These are phyloP conservation scores for Fusarium begoniae DNA, from an alignment of 2,329 filamentous ascomycete genomes.

Conservation along the genomic window DNA sequence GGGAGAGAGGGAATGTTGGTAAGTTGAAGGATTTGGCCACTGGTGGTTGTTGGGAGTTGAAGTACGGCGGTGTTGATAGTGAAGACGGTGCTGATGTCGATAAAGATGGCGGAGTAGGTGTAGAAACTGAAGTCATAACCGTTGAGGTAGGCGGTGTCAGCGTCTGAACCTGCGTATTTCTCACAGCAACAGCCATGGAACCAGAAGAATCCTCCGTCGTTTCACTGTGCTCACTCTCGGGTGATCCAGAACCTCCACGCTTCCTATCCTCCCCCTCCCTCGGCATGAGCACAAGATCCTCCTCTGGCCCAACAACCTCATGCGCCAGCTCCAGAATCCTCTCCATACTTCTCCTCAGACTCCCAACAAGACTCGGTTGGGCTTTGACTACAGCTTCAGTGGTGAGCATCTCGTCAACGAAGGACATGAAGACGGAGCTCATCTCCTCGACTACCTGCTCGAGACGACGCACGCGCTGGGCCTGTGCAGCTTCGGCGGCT, in stretches of 20 bases:
- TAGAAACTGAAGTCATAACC: background rate
- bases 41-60: slow-evolving; percentile 6
- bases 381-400: slow-evolving; percentile 34
- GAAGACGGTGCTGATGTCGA: background rate
- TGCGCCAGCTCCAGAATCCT: slow-evolving; percentile 37
- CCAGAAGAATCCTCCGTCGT: slow-evolving; percentile 7
- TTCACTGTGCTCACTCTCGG: slow-evolving; percentile 19
- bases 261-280: background rate
- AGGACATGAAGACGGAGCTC: slow-evolving; percentile 42
- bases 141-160: background rate
- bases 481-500: slow-evolving; percentile 42
- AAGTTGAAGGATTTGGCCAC: slow-evolving; percentile 6
- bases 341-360: slow-evolving; percentile 32
- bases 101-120: background rate
- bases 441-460: slow-evolving; percentile 44
- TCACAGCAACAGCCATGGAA: slow-evolving; percentile 6
- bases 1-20: slow-evolving; percentile 10
- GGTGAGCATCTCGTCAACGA: slow-evolving; percentile 43
- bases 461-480: slow-evolving; percentile 38
- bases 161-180: background rate
- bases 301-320: slow-evolving; percentile 41
- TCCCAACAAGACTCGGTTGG: slow-evolving; percentile 31
- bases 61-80: background rate
- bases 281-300: slow-evolving; percentile 26
- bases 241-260: background rate